Evolutionary conservation across 371 early-diverging fungal genomes (phyloP), one percentile per base, ranked within the genome.

Genomic region (Mortierella sp.): DNA sequence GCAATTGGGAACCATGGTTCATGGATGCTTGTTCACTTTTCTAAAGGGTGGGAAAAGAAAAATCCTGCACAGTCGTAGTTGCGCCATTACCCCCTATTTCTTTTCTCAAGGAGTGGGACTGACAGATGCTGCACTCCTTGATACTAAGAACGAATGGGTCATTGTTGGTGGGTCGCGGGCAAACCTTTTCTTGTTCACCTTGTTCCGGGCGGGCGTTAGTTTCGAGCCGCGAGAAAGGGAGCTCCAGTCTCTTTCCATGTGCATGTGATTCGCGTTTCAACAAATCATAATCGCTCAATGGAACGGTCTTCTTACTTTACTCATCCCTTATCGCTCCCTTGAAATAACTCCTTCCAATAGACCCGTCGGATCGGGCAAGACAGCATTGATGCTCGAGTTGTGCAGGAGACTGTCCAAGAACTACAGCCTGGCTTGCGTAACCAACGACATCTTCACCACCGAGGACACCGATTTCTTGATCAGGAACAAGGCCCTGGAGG

Each of bases 301-400:
- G 5, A 14, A n/a, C n/a, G 34, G 34, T 19, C 3, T 16, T 16
- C 0, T 0, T 31, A 21, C 26, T 2, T 19, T 40, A 64, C 64
- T 37, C 64, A 37, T 37, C 19, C 19, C 59, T 83, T 48, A 5
- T 21, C 28, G 46, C 59, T 73, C 67, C 40, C 44, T 19, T 72
- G 48, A 48, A 40, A 40, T 40, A 46, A 48, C 21, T 70, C 69
- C 48, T 43, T 48, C 19, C 43, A 53, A 34, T 83, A 95, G 96
- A 37, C 98, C 97, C 55, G 98, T 97, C 13, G 98, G 98, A 54
- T 95, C 95, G 28, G 98, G 98, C 83, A 98, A 98, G 88, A 98
- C 98, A 11, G 98, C 98, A 4, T 90, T 98, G 82, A 95, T 97
- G 96, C 91, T 97, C 73, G 94, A 95, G 50, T 93, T 98, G 44